phyloP scores from a whole-genome alignment of 2,329 filamentous ascomycete species.

The Pseudogymnoascus sp. region DNA sequence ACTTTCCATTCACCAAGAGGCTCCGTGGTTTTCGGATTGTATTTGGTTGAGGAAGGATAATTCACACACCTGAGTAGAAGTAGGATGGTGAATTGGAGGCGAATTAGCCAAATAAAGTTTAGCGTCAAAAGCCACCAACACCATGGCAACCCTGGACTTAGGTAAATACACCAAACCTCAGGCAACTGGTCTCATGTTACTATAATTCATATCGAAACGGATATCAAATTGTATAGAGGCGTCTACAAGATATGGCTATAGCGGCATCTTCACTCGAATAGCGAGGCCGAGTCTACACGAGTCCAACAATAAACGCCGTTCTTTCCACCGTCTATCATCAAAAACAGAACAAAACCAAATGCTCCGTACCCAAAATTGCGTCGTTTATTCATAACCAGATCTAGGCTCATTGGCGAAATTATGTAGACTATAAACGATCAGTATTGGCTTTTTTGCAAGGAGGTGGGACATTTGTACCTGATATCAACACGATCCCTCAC shows the following conservation, averaged over 20 bases:
- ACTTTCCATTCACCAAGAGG: neutral
- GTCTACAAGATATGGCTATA: conserved; percentile 3
- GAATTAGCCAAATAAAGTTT: neutral
- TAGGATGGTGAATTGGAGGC: neutral
- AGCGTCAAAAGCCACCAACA: neutral
- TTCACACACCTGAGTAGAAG: neutral
- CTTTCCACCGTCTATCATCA: conserved; percentile 5
- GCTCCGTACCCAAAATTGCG: conserved; percentile 3
- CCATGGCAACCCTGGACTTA: neutral
- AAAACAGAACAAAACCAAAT: conserved; percentile 5
- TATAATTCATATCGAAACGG: neutral
- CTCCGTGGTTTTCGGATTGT: neutral
- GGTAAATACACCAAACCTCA: neutral
- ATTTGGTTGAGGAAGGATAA: neutral
- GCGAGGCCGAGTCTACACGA: conserved; percentile 4
- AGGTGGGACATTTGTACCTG: conserved; percentile 18
- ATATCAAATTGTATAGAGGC: conserved; percentile 5
- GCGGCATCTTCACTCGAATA: conserved; percentile 6
- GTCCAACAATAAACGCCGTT: conserved; percentile 3
- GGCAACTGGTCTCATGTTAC: neutral
- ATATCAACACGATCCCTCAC: conserved; percentile 29
- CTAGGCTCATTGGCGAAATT: conserved; percentile 24
- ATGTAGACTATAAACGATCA: conserved; percentile 19
- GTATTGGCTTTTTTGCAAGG: neutral
- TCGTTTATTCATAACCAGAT: conserved; percentile 21